Conservation (phyloP, 495 filamentous ascomycete species). For the Aspergillus homomorphus region DNA sequence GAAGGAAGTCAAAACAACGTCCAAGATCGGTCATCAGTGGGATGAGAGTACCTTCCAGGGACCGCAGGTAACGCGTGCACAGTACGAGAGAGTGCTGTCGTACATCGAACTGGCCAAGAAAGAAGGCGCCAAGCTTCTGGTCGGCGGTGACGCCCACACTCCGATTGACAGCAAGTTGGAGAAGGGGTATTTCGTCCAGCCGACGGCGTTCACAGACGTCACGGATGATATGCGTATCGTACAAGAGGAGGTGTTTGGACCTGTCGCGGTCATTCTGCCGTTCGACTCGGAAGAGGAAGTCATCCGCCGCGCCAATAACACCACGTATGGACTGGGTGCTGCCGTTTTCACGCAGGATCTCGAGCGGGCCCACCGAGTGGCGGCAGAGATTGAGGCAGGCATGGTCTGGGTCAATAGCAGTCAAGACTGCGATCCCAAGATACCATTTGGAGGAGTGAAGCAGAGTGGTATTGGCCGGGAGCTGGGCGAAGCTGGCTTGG, state of each 20-base stretch:
- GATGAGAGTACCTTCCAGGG: slow-evolving; percentile 76
- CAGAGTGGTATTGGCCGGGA: slow-evolving; percentile 90
- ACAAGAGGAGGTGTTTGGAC: slow-evolving; percentile 81
- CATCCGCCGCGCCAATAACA: slow-evolving; percentile 76
- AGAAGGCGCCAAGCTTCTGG: slow-evolving; percentile 74
- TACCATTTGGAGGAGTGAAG: slow-evolving; percentile 93
- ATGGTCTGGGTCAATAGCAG: slow-evolving; percentile 97
- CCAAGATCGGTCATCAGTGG: slow-evolving; percentile 81
- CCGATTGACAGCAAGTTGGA: slow-evolving; percentile 41
- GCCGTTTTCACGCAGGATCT: slow-evolving; percentile 83
- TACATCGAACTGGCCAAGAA: slow-evolving; percentile 75
- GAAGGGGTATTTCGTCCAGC: slow-evolving; percentile 66
- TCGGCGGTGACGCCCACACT: slow-evolving; percentile 70
- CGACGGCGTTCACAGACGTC: slow-evolving; percentile 69
- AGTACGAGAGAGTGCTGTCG: slow-evolving; percentile 75
- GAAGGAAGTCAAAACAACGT: slow-evolving; percentile 59
- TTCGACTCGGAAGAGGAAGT: slow-evolving; percentile 87
- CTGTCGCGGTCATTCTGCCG: slow-evolving; percentile 74
- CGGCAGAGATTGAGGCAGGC: slow-evolving; percentile 78
- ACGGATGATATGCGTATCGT: slow-evolving; percentile 64
- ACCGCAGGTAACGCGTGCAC: slow-evolving; percentile 80
- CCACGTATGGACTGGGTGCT: slow-evolving; percentile 81
- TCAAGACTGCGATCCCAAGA: slow-evolving; percentile 65
- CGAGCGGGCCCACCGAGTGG: slow-evolving; percentile 75
- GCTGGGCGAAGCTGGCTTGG: slow-evolving; percentile 77